Evolutionary conservation across 2,329 filamentous ascomycete species (phyloP).

Genomic region (Penicillium sp.): DNA sequence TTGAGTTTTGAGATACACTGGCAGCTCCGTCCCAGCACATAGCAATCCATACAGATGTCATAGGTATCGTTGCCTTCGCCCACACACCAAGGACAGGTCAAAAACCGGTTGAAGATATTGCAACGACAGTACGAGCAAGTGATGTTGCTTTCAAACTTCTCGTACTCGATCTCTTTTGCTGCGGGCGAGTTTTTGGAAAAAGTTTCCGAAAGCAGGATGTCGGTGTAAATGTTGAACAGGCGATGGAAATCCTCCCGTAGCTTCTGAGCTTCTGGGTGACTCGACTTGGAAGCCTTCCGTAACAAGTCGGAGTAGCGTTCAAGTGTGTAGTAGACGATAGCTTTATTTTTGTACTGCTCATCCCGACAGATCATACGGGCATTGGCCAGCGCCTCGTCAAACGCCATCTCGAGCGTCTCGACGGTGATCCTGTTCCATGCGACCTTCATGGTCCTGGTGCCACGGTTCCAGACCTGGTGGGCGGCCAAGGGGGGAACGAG

Average conservation of each 20-base stretch:
- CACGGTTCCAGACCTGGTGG: conserved; percentile 98
- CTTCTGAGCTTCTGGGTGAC: conserved; percentile 63
- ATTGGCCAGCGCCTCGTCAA: conserved; percentile 85
- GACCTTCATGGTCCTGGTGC: conserved; percentile 93
- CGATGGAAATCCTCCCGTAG: conserved; percentile 81
- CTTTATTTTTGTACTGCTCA: conserved; percentile 98
- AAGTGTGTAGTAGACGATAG: conserved; percentile 87
- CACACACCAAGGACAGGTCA: conserved; percentile 87
- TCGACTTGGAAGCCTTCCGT: conserved; percentile 56
- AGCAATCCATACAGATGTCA: conserved; percentile 98
- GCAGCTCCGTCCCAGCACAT: conserved; percentile 94
- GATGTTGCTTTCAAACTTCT: conserved; percentile 86
- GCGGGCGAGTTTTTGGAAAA: conserved; percentile 65
- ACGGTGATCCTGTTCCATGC: conserved; percentile 96
- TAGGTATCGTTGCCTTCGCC: conserved; percentile 78
- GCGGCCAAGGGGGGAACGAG: conserved; percentile 89
- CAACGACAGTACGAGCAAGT: conserved; percentile 94
- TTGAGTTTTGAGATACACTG: conserved; percentile 80
- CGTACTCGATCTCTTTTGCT: conserved; percentile 71
- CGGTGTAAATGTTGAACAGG: conserved; percentile 76
- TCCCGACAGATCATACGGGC: conserved; percentile 91
- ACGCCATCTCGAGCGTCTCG: conserved; percentile 83
- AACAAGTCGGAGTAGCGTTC: conserved; percentile 71
- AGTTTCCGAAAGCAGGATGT: conserved; percentile 82
- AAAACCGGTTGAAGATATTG: conserved; percentile 96